phyloP scores from a whole-genome alignment of 2,329 filamentous ascomycete genomes.

The Corinectria fuckeliana region DNA sequence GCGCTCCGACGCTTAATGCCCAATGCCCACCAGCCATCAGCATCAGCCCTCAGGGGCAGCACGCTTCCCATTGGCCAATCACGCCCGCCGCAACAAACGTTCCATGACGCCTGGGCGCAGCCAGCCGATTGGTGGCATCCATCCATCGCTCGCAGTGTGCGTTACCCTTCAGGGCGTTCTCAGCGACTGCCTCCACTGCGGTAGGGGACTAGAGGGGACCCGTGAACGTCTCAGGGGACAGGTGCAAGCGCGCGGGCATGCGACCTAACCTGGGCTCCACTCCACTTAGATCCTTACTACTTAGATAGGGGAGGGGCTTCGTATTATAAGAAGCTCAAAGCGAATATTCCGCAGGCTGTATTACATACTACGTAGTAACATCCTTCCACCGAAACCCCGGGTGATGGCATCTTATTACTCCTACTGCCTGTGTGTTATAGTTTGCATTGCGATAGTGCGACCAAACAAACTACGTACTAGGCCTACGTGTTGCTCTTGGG shows the following conservation, averaged over 20 bases:
- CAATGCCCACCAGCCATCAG: neutral
- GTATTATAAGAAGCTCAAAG: too few relatives aligned
- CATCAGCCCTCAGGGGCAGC: conserved; percentile 23
- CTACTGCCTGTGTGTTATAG: neutral
- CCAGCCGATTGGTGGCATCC: conserved; percentile 35
- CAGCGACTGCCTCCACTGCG: neutral
- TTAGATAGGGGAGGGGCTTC: too few relatives aligned
- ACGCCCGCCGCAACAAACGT: conserved; percentile 26
- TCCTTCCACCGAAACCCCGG: neutral
- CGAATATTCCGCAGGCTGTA: too few relatives aligned
- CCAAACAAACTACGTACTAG: neutral
- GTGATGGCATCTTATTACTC: neutral
- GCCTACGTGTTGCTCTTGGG: neutral
- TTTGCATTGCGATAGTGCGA: neutral
- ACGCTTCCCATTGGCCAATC: conserved; percentile 25
- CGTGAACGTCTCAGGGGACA: neutral
- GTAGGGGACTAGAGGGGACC: neutral
- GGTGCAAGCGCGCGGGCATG: neutral
- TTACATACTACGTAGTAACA: too few relatives aligned
- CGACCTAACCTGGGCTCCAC: neutral
- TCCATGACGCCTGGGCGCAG: conserved; percentile 28
- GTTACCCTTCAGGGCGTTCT: conserved; percentile 17
- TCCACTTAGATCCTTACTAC: too few relatives aligned
- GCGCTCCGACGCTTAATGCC: neutral
- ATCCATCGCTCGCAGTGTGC: conserved; percentile 7